Evolutionary conservation across 345 rosid species (phyloP).

Genomic region (Moricandia arvensis): DNA sequence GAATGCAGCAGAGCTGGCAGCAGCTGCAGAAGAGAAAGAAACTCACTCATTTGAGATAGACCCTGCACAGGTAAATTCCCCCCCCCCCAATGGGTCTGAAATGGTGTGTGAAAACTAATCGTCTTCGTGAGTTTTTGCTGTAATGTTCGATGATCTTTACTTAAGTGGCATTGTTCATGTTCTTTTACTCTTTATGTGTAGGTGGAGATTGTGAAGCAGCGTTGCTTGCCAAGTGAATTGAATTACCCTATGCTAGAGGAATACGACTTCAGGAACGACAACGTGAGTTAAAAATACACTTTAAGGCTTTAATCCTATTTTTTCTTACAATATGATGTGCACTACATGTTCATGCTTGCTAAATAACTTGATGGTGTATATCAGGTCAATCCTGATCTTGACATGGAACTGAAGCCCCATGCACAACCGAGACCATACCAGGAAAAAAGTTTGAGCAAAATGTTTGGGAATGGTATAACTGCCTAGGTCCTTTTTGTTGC

Average conservation of each 20-base stretch:
- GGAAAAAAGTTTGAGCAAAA: constrained; percentile 95
- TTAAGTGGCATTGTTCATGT: not conserved
- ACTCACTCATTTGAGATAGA: constrained; percentile 89
- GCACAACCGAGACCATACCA: constrained; percentile 98
- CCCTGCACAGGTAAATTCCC: constrained; percentile 67
- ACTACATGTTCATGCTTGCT: not conserved
- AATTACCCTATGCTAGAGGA: constrained; percentile 99
- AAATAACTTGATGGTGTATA: constrained; percentile 14
- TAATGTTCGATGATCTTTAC: not conserved
- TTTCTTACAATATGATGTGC: constrained; percentile 11
- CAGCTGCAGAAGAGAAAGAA: constrained; percentile 92
- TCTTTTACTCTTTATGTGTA: constrained; percentile 35
- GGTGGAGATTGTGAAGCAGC: constrained; percentile 98
- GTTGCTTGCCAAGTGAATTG: constrained; percentile 94
- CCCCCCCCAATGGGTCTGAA: not conserved
- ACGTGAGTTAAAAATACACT: constrained; percentile 47
- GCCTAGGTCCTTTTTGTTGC: too few species aligned
- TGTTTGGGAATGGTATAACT: constrained; percentile 92
- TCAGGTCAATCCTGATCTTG: constrained; percentile 93
- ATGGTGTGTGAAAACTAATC: not conserved
- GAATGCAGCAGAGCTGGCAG: constrained; percentile 85
- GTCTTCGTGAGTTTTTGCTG: not conserved
- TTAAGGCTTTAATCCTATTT: not conserved
- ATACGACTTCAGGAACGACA: constrained; percentile 92
- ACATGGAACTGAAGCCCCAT: constrained; percentile 86